phyloP scores from a whole-genome alignment of 225 moss, liverwort and hornwort genomes.

The Antitrichia curtipendula region DNA sequence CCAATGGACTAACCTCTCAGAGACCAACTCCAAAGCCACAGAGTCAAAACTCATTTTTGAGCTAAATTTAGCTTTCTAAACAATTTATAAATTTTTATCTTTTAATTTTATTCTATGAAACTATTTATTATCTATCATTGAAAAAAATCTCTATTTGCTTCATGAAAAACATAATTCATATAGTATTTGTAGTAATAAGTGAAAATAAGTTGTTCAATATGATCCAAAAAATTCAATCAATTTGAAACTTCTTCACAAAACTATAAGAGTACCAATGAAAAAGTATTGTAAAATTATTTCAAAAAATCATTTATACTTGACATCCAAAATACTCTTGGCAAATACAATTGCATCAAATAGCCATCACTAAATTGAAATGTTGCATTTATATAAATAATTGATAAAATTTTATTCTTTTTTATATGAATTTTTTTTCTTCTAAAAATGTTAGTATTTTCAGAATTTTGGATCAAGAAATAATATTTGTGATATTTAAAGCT shows the following conservation, averaged over 20 bases:
- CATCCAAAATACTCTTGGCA: background rate
- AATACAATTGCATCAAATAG: background rate
- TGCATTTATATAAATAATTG: background rate
- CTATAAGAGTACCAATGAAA: background rate
- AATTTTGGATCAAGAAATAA: background rate
- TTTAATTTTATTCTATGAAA: background rate
- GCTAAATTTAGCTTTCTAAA: background rate
- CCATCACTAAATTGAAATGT: background rate
- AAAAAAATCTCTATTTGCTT: background rate
- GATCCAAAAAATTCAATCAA: background rate
- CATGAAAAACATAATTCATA: background rate
- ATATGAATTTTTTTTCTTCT: background rate
- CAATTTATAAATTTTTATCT: background rate
- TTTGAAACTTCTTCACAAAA: background rate
- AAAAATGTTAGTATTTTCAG: background rate
- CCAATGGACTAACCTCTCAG: background rate
- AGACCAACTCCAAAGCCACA: background rate
- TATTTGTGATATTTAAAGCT: background rate
- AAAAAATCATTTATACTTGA: background rate
- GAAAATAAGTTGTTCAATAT: background rate
- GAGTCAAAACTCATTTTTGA: background rate
- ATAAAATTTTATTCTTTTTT: background rate
- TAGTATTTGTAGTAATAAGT: background rate
- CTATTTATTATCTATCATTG: background rate
- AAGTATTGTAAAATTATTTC: background rate